phyloP scores from a whole-genome alignment of 768 basidiomycete species.

The Lactifluus subvellereus region DNA sequence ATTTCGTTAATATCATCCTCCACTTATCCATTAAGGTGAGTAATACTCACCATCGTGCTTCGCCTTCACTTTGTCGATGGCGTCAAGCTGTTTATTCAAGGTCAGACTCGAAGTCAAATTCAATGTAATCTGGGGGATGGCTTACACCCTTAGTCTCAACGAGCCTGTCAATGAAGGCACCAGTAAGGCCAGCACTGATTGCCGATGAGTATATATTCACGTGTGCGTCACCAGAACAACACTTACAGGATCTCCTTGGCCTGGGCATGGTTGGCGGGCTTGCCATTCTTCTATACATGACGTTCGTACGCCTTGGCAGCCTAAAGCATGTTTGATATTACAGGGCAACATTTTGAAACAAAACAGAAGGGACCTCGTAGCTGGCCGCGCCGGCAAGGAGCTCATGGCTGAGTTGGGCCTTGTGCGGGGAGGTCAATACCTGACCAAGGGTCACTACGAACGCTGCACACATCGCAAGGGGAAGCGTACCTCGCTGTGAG shows the following conservation, averaged over 20 bases:
- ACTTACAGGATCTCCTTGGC: slow-evolving; percentile 51
- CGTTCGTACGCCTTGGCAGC: slow-evolving; percentile 60
- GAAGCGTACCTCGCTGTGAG: not conserved
- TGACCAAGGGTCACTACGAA: not conserved
- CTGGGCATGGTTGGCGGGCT: slow-evolving; percentile 44
- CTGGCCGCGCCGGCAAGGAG: slow-evolving; percentile 61
- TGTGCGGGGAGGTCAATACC: slow-evolving; percentile 32
- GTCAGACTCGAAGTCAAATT: not conserved
- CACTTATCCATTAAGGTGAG: not conserved
- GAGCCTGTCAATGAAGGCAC: slow-evolving; percentile 46
- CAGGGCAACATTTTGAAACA: not conserved
- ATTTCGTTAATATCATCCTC: not conserved
- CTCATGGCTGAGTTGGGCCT: slow-evolving; percentile 58
- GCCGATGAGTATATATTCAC: slow-evolving; percentile 5
- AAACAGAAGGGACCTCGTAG: slow-evolving; percentile 41
- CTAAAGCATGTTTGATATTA: slow-evolving; percentile 24
- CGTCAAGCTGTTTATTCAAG: slow-evolving; percentile 36
- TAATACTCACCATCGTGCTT: slow-evolving; percentile 34
- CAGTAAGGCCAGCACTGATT: slow-evolving; percentile 50
- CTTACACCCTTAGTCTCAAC: slow-evolving; percentile 55
- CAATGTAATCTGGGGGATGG: not conserved
- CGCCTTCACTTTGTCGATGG: slow-evolving; percentile 39
- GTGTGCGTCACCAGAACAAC: not conserved
- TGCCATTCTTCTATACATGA: slow-evolving; percentile 45
- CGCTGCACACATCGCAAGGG: not conserved